These are phyloP conservation scores for Onygena corvina DNA, from an alignment of 2,329 filamentous ascomycete genomes.

Conservation along the genomic window DNA sequence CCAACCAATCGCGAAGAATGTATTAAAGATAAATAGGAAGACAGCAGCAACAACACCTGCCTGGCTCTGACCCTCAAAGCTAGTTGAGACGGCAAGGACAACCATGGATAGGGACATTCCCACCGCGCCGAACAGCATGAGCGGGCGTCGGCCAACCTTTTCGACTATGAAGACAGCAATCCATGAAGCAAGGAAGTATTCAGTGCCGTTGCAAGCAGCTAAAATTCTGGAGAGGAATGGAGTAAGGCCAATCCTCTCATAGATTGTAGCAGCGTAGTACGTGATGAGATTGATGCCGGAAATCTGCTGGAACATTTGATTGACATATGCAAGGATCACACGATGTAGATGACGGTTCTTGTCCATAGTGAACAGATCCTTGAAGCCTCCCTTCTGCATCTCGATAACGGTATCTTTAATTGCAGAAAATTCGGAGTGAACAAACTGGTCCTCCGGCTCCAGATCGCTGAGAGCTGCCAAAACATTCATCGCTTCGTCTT, in stretches of 20 bases:
- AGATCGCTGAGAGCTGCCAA: conserved; percentile 38
- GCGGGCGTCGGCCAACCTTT: conserved; percentile 45
- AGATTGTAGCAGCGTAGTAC: conserved; percentile 35
- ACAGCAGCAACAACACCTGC: conserved; percentile 36
- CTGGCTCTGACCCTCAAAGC: conserved; percentile 26
- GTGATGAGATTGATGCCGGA: conserved; percentile 36
- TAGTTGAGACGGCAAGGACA: conserved; percentile 37
- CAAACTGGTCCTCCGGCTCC: conserved; percentile 33
- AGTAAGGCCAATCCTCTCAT: conserved; percentile 33
- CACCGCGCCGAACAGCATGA: conserved; percentile 59
- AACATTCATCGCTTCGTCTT: conserved; percentile 41
- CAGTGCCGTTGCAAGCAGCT: conserved; percentile 43
- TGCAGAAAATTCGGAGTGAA: conserved; percentile 39
- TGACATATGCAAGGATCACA: conserved; percentile 44
- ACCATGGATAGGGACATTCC: conserved; percentile 57
- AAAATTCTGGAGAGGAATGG: conserved; percentile 37
- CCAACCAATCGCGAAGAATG: conserved; percentile 50
- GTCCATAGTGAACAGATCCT: conserved; percentile 48
- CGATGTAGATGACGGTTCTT: conserved; percentile 47
- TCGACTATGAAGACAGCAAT: conserved; percentile 42
- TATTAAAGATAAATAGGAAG: conserved; percentile 52
- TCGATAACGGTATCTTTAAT: conserved; percentile 45
- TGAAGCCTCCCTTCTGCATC: conserved; percentile 41
- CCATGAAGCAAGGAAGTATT: conserved; percentile 43
- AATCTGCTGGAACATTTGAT: conserved; percentile 46